These are phyloP conservation scores for Trichocladium antarcticum DNA, from an alignment of 495 filamentous ascomycete species.

Conservation along the genomic window DNA sequence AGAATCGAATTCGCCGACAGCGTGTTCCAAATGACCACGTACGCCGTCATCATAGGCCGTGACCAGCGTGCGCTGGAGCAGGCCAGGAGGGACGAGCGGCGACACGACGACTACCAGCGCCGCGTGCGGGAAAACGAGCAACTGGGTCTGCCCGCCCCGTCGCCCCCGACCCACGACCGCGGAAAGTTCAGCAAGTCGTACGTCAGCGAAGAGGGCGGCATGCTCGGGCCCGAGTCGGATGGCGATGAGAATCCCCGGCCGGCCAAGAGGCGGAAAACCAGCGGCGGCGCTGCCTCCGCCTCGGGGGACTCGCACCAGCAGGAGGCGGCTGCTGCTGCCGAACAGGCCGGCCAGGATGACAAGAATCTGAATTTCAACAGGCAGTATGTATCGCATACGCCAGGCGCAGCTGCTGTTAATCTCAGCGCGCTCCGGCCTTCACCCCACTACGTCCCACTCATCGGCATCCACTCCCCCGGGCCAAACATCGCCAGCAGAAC, in stretches of 20 bases:
- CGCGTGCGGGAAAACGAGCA: slow-evolving; percentile 28
- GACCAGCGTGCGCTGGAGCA: slow-evolving; percentile 37
- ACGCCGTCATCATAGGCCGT: slow-evolving; percentile 41
- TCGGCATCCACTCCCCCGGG: slow-evolving; percentile 69
- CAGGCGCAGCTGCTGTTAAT: slow-evolving; percentile 41
- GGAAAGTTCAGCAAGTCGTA: slow-evolving; percentile 43
- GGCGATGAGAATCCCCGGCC: slow-evolving; percentile 32
- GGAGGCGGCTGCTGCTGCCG: slow-evolving; percentile 4
- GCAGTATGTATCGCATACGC: slow-evolving; percentile 41
- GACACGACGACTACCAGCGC: slow-evolving; percentile 28
- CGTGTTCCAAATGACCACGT: slow-evolving; percentile 43
- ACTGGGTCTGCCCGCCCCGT: slow-evolving; percentile 31
- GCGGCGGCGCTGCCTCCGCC: slow-evolving; percentile 13
- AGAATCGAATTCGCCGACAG: slow-evolving; percentile 43
- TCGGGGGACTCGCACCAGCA: slow-evolving; percentile 14
- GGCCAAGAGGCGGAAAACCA: slow-evolving; percentile 30
- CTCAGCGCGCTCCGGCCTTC: slow-evolving; percentile 42
- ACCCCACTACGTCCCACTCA: slow-evolving; percentile 57
- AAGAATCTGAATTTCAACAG: slow-evolving; percentile 30
- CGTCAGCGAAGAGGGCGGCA: slow-evolving; percentile 42
- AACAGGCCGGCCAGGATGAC: slow-evolving; percentile 14
- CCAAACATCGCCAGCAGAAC: slow-evolving; percentile 46
- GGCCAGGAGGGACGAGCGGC: slow-evolving; percentile 34
- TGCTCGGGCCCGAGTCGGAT: slow-evolving; percentile 42
- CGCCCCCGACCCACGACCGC: slow-evolving; percentile 28